A percentile compares a stretch with the other conserved stretches of the same genome.
Conservation (phyloP, 1,284 basidiomycete species). For the Puccinia horiana region DNA sequence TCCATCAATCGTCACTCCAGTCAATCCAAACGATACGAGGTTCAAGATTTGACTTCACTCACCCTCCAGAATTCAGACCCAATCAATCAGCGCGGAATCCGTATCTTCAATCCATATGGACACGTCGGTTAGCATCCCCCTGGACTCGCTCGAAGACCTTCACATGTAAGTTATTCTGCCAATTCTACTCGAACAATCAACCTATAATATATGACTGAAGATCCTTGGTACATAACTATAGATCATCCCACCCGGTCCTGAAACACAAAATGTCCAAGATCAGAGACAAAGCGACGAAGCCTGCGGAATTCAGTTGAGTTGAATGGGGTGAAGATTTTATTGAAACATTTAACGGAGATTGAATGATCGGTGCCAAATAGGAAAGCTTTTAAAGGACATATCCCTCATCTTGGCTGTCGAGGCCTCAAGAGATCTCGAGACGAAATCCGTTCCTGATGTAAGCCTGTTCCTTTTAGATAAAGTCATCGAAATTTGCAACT, state of each 20-base stretch:
- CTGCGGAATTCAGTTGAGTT: conserved; percentile 71
- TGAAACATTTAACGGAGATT: conserved; percentile 58
- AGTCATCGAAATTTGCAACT: neutral
- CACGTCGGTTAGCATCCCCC: neutral
- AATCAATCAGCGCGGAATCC: neutral
- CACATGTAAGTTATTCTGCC: neutral
- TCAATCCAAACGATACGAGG: no score
- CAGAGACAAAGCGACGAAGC: conserved; percentile 66
- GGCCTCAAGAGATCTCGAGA: conserved; percentile 68
- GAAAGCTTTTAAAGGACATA: conserved; percentile 66
- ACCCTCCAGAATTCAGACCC: neutral
- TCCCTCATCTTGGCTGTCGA: conserved; percentile 74
- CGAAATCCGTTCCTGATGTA: conserved; percentile 68
- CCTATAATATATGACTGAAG: neutral
- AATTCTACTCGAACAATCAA: neutral
- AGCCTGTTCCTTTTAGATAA: conserved; percentile 52
- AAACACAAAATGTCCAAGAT: conserved; percentile 72
- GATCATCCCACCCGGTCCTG: conserved; percentile 69
- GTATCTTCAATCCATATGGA: neutral
- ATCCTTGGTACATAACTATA: neutral
- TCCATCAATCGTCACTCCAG: no score
- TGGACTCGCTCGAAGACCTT: neutral
- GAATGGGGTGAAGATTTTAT: conserved; percentile 50
- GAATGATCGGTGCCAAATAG: neutral
- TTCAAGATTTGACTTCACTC: neutral